These are phyloP conservation scores for Microcera coccophila DNA, from an alignment of 2,329 filamentous ascomycete genomes.

Conservation along the genomic window DNA sequence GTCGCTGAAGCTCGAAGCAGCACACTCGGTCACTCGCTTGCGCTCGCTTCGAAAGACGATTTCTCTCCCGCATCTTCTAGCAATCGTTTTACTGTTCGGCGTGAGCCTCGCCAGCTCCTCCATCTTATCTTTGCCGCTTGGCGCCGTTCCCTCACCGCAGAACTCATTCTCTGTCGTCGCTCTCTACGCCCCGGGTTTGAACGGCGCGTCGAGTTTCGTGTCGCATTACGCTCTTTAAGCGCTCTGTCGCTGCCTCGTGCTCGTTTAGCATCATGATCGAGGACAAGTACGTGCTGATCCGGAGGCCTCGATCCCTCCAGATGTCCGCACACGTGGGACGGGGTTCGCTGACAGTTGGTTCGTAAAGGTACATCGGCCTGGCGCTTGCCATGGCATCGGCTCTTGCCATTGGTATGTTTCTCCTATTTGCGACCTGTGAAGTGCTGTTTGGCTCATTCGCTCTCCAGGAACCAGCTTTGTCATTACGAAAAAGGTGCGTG, in stretches of 20 bases:
- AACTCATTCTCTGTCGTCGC: too few relatives aligned
- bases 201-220: constrained; percentile 11
- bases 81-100: constrained; percentile 18
- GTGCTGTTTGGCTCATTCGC: constrained; percentile 17
- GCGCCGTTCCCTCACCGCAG: constrained; percentile 12
- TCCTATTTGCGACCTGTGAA: constrained; percentile 3
- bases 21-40: constrained; percentile 5
- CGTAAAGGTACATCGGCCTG: constrained; percentile 71
- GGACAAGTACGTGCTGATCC: constrained; percentile 32
- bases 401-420: constrained; percentile 65
- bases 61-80: neutral
- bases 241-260: constrained; percentile 16
- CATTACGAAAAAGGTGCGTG: constrained; percentile 89
- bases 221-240: constrained; percentile 6
- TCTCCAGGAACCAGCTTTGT: constrained; percentile 85
- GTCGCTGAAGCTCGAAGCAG: constrained; percentile 13
- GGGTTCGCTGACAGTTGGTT: constrained; percentile 15
- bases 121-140: constrained; percentile 2
- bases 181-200: constrained; percentile 2
- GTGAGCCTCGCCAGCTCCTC: constrained; percentile 21
- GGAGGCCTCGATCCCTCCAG: neutral
- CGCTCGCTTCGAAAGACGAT: constrained; percentile 4
- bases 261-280: constrained; percentile 32
- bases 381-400: constrained; percentile 71
- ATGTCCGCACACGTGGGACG: neutral